Conservation (phyloP, 192 early-diverging fungal genomes). For the Coemansia sp. region DNA sequence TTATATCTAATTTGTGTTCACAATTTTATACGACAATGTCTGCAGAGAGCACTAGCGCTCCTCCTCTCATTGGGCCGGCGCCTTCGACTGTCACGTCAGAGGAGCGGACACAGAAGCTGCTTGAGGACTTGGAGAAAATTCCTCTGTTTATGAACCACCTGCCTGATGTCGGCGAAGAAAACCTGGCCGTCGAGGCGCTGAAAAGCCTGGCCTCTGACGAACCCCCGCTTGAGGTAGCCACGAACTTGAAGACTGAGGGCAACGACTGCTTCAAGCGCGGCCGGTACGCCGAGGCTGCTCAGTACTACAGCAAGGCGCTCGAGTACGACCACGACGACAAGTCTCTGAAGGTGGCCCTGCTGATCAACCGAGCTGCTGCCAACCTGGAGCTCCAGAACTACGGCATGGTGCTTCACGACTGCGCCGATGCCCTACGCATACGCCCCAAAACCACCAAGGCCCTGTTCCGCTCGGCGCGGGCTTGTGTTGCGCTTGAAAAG, state of each 20-base stretch:
- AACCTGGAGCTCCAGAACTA: conserved; percentile 87
- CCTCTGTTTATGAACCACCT: conserved; percentile 93
- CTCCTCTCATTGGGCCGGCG: conserved; percentile 15
- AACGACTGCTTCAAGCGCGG: conserved; percentile 85
- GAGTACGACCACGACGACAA: conserved; percentile 67
- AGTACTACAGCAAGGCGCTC: conserved; percentile 86
- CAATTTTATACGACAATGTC: neutral
- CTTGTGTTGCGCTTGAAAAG: conserved; percentile 75
- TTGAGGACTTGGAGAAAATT: conserved; percentile 64
- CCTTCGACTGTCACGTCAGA: conserved; percentile 12
- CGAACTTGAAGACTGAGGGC: conserved; percentile 94
- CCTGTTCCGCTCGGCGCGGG: conserved; percentile 84
- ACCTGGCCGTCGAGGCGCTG: conserved; percentile 74
- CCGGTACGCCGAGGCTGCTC: conserved; percentile 74
- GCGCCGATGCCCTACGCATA: conserved; percentile 70
- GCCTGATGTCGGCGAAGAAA: conserved; percentile 61
- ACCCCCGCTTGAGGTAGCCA: conserved; percentile 85
- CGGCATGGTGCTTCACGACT: conserved; percentile 84
- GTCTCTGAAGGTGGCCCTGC: conserved; percentile 74
- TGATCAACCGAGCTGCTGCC: conserved; percentile 87
- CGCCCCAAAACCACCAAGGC: conserved; percentile 88
- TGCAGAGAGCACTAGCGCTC: neutral
- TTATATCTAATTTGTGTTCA: neutral
- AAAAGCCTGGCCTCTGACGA: conserved; percentile 88
- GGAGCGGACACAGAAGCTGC: conserved; percentile 46